Conservation (phyloP, 1,139 yeast genomes). For the Pichia sp. region DNA sequence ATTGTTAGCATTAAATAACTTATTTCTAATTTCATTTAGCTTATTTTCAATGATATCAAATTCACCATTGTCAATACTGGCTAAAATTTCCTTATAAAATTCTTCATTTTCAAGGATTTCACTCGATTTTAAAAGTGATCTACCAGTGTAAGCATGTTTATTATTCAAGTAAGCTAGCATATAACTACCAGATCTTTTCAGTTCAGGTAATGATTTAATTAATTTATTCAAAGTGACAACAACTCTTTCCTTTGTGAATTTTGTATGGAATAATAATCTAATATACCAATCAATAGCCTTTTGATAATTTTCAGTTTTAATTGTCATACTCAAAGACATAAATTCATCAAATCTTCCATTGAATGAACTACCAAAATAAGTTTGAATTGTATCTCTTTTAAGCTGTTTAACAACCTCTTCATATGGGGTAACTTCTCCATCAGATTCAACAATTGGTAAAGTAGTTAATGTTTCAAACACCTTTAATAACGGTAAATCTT, state of each 20-base stretch:
- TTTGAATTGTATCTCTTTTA: conserved; percentile 66
- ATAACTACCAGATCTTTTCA: conserved; percentile 69
- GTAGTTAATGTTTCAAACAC: conserved; percentile 63
- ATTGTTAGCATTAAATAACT: conserved; percentile 54
- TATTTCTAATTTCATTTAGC: conserved; percentile 50
- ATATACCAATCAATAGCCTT: conserved; percentile 73
- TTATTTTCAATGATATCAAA: conserved; percentile 47
- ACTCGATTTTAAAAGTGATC: conserved; percentile 61
- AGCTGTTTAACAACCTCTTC: conserved; percentile 70
- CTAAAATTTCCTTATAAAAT: conserved; percentile 45
- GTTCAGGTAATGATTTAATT: conserved; percentile 68
- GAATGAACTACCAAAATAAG: conserved; percentile 50
- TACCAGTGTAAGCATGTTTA: conserved; percentile 46
- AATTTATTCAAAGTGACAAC: conserved; percentile 67
- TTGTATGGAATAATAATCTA: conserved; percentile 55
- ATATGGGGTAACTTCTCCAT: conserved; percentile 54
- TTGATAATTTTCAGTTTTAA: conserved; percentile 54
- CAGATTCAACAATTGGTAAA: conserved; percentile 61
- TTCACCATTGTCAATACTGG: conserved; percentile 38
- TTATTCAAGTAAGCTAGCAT: conserved; percentile 62
- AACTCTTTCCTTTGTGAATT: conserved; percentile 69
- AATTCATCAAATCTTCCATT: conserved; percentile 61
- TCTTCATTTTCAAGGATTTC: conserved; percentile 62
- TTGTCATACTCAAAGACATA: conserved; percentile 54
- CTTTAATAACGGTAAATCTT: conserved; percentile 59